A percentile compares a stretch with the other conserved stretches of the same genome.
Conservation (phyloP, 108 stramenopile genomes). For the Pseudonitzschia delicatissima region DNA sequence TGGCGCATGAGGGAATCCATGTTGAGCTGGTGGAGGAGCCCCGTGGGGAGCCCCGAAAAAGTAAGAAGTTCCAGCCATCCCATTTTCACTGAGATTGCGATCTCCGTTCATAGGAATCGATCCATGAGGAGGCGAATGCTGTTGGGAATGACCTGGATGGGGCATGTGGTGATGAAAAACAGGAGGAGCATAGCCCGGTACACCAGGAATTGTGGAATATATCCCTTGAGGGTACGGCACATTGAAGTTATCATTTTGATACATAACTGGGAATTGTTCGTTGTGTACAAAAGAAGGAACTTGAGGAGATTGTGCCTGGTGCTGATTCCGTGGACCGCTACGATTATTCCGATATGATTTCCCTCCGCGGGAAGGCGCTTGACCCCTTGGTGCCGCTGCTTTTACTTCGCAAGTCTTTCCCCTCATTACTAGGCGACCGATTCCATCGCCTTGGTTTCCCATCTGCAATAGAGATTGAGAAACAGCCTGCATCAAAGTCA, state of each 20-base stretch:
- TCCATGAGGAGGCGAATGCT: background rate
- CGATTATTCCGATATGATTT: background rate
- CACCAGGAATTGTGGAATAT: too few species aligned
- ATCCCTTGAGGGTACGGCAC: background rate
- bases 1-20: background rate
- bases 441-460: constrained; percentile 19
- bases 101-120: background rate
- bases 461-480: constrained; percentile 9
- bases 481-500: constrained; percentile 13
- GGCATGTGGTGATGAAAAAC: background rate
- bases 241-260: background rate
- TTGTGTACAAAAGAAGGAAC: background rate
- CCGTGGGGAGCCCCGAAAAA: background rate
- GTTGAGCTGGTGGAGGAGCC: background rate
- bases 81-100: background rate
- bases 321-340: background rate
- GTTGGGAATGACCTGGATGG: background rate
- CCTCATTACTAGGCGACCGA: constrained; percentile 54
- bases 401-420: constrained; percentile 74
- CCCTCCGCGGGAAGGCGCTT: background rate
- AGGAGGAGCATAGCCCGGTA: background rate
- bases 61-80: background rate
- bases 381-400: constrained; percentile 14
- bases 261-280: background rate
- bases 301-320: background rate